Evolutionary conservation across 345 rosid genomes (phyloP), one percentile per base, ranked within the genome.

Genomic region (Triadica sebifera): DNA sequence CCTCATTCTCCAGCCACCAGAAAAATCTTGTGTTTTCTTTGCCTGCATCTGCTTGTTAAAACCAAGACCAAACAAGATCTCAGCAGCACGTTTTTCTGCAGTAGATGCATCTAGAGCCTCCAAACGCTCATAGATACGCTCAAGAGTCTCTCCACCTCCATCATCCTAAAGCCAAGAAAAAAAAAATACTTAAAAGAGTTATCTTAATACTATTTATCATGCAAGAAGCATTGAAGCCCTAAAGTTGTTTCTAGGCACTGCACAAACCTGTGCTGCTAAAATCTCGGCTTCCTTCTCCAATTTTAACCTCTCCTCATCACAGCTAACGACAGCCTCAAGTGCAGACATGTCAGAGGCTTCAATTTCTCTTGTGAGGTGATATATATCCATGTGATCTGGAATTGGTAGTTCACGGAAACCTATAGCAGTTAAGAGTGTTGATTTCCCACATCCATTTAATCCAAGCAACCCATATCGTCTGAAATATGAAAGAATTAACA

Each of bases 1-100:
- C 83, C 99, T 90, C 99, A 96, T 96, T 73, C 98, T 93, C 99
- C 99, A 96, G 13, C 99, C 98, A 89, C 97, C 99, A 77, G 99
- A 96, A 59, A 96, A 96, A 78, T 96, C 99, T 56, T 85, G 80
- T 0, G 99, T 87, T 75, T 96, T 93, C 93, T 91, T 90, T 12
- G 86, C 89, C 76, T 96, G 99, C 99, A 93, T 96, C 77, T 75
- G 76, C 88, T 93, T 96, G 79, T 87, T 68, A 53, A 96, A 96
- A 74, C 99, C 99, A 81, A 96, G 98, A 75, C 99, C 99, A 85
- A 69, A 89, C 66, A 96, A 83, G 68, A 96, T 96, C 76, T 96
- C 98, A 59, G 99, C 96, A 80, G 99, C 99, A 65, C 98, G 96
- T 75, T 96, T 93, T 85, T 96, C 99, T 0, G 99, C 98, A n/a